These are phyloP conservation scores for Erythrophleum fordii DNA, from an alignment of 306 rosid species.

Conservation along the genomic window DNA sequence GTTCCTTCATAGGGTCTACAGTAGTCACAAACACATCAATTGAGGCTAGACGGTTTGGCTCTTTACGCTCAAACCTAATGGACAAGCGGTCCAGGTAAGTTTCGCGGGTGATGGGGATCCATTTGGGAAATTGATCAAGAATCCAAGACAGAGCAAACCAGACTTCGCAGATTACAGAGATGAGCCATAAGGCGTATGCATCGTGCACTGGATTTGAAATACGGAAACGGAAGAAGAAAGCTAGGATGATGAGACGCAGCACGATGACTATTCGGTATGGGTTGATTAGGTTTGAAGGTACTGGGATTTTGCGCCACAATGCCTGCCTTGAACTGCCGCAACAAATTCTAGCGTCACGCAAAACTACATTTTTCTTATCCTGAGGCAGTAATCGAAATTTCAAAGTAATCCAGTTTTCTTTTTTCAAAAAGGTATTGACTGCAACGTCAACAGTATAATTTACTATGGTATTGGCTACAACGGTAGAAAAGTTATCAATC, in stretches of 20 bases:
- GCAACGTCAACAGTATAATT: too few species aligned
- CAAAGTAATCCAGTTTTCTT: too few species aligned
- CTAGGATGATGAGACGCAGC: constrained; percentile 66
- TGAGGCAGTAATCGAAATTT: too few species aligned
- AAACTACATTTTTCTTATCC: too few species aligned
- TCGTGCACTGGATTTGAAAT: constrained; percentile 78
- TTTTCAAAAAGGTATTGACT: too few species aligned
- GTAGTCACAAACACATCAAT: constrained; percentile 82
- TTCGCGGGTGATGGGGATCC: constrained; percentile 84
- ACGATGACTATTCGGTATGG: constrained; percentile 95
- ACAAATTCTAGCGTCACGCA: background rate
- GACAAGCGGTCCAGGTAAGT: constrained; percentile 88
- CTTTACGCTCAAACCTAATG: constrained; percentile 73
- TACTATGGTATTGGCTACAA: too few species aligned
- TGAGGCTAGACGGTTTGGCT: constrained; percentile 61
- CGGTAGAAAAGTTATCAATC: background rate
- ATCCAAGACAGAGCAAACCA: constrained; percentile 95
- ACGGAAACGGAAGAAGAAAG: constrained; percentile 82
- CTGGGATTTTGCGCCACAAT: constrained; percentile 79
- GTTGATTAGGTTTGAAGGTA: constrained; percentile 77
- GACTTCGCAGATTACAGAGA: constrained; percentile 84
- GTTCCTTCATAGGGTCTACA: constrained; percentile 90
- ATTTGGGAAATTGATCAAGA: constrained; percentile 89
- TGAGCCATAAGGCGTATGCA: constrained; percentile 81
- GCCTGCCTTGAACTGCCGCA: constrained; percentile 66